Conservation (phyloP, 805 yeast genomes). For the Saturnispora besseyi region DNA sequence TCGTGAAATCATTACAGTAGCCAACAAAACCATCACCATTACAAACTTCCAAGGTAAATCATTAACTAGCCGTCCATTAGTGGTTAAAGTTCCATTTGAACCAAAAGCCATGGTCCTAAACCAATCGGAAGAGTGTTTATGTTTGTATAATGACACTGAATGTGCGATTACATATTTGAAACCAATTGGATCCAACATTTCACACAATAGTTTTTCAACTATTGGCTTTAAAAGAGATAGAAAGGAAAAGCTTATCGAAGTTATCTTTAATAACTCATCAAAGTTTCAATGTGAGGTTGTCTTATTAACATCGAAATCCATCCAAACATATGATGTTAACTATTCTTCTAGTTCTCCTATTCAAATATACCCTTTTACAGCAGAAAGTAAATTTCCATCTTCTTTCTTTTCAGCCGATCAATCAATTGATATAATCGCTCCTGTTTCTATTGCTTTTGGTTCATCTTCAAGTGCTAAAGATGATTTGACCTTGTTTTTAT, state of each 20-base stretch:
- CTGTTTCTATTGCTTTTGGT: conserved; percentile 40
- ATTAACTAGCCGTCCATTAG: conserved; percentile 9
- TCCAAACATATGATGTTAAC: conserved; percentile 31
- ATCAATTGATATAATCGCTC: conserved; percentile 19
- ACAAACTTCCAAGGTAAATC: conserved; percentile 11
- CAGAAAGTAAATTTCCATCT: conserved; percentile 1
- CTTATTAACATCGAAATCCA: conserved; percentile 29
- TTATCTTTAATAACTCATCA: conserved; percentile 38
- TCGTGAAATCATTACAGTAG: conserved; percentile 21
- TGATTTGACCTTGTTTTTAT: conserved; percentile 42
- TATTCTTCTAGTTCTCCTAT: conserved; percentile 16
- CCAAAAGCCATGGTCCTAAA: conserved; percentile 21
- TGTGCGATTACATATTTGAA: conserved; percentile 17
- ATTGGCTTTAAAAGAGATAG: not conserved
- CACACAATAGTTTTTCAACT: not conserved
- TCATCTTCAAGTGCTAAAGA: conserved; percentile 17
- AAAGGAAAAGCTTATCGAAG: conserved; percentile 27
- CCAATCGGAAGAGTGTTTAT: conserved; percentile 21
- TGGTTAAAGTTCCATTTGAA: conserved; percentile 16
- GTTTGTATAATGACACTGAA: conserved; percentile 17
- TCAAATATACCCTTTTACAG: conserved; percentile 16
- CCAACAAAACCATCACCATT: conserved; percentile 15
- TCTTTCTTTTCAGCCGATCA: conserved; percentile 7
- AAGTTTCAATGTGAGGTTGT: conserved; percentile 36
- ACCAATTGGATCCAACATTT: conserved; percentile 13